phyloP scores from a whole-genome alignment of 2,329 filamentous ascomycete genomes.

The Raffaelea albimanens region DNA sequence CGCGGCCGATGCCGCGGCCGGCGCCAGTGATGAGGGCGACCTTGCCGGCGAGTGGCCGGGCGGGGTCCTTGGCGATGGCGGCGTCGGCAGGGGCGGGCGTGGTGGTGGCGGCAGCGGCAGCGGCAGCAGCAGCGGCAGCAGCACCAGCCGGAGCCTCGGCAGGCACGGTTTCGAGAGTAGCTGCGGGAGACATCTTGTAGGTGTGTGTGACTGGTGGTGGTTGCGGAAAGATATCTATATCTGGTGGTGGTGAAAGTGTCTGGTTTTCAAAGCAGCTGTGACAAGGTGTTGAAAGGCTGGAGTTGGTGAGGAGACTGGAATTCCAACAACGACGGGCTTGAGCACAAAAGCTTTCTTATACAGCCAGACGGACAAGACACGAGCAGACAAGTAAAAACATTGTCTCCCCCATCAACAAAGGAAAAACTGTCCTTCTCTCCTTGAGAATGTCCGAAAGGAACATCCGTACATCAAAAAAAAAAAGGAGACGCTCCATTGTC shows the following conservation, averaged over 20 bases:
- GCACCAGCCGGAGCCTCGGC: background rate
- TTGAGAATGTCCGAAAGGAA: background rate
- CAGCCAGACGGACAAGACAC: too few relatives aligned
- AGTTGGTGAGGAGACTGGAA: too few relatives aligned
- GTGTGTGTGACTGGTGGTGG: background rate
- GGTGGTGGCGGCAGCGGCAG: background rate
- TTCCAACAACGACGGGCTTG: too few relatives aligned
- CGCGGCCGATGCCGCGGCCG: constrained; percentile 56
- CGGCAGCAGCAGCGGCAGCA: background rate
- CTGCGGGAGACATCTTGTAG: constrained; percentile 8
- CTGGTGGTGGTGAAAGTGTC: too few relatives aligned
- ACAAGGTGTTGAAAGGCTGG: too few relatives aligned
- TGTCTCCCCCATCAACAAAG: background rate
- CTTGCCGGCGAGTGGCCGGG: constrained; percentile 32
- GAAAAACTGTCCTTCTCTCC: background rate
- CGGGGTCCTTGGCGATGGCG: constrained; percentile 3
- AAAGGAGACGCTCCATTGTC: too few relatives aligned
- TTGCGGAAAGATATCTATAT: too few relatives aligned
- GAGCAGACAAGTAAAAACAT: too few relatives aligned
- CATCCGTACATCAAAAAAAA: too few relatives aligned
- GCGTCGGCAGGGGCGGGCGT: background rate
- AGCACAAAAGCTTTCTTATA: too few relatives aligned
- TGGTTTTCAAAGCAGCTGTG: too few relatives aligned
- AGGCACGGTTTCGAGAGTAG: background rate
- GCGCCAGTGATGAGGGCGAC: constrained; percentile 55